These are phyloP conservation scores for Vitis hybrid DNA, from an alignment of 177 flowering plant genomes.

Conservation along the genomic window DNA sequence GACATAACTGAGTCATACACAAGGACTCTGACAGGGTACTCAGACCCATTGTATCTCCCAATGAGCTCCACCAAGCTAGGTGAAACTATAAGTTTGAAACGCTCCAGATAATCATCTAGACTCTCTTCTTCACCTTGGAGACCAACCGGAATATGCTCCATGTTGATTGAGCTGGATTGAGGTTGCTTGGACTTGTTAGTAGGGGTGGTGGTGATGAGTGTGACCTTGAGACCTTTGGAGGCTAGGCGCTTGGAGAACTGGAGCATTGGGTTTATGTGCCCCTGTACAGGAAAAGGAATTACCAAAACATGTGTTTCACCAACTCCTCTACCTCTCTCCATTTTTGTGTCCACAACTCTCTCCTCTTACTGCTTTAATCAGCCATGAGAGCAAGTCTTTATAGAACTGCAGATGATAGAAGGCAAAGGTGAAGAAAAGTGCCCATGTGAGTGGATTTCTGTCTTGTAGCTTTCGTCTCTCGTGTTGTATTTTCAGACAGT, in stretches of 20 bases:
- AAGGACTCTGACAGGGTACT: constrained; percentile 6
- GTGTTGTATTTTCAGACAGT: too few relatives aligned
- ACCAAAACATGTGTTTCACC: constrained; percentile 14
- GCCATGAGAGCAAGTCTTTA: too few relatives aligned
- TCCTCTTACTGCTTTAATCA: neutral
- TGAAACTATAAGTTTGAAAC: neutral
- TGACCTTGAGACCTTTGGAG: constrained; percentile 19
- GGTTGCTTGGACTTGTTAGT: neutral
- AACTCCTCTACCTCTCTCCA: neutral
- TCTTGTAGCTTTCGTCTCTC: too few relatives aligned
- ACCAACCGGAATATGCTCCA: neutral
- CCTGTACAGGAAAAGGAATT: constrained; percentile 19
- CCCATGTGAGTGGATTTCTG: too few relatives aligned
- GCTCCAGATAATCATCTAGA: neutral
- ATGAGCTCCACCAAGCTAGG: neutral
- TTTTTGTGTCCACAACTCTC: neutral
- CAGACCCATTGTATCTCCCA: neutral
- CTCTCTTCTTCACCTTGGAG: neutral
- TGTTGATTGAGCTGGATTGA: neutral
- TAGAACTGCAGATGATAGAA: too few relatives aligned
- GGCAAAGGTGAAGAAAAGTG: too few relatives aligned
- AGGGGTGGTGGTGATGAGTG: constrained; percentile 12
- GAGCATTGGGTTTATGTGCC: constrained; percentile 28
- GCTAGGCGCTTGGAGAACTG: constrained; percentile 30
- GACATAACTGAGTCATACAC: constrained; percentile 23